phyloP scores from a whole-genome alignment of 306 rosid genomes.

The Luffa acutangula region DNA sequence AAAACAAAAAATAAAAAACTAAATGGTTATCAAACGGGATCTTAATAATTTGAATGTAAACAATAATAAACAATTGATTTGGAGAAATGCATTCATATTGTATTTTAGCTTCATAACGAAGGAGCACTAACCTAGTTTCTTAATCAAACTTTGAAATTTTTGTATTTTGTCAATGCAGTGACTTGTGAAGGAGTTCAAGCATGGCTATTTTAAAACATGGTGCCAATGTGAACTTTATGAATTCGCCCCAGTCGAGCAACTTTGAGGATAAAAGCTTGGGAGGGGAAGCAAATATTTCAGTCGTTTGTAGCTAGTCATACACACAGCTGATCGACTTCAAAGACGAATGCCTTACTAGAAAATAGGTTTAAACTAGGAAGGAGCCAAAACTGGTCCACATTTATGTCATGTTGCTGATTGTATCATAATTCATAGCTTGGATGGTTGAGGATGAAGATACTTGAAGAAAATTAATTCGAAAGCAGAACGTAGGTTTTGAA shows the following conservation, averaged over 20 bases:
- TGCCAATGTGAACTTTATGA: no score
- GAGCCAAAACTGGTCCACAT: not conserved
- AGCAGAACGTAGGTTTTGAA: not conserved
- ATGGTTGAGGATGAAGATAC: not conserved
- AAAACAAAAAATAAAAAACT: not conserved
- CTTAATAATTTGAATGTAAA: not conserved
- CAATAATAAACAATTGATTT: not conserved
- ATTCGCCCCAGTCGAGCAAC: no score
- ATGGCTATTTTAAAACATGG: no score
- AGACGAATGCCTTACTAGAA: no score
- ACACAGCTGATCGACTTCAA: no score
- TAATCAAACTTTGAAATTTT: not conserved
- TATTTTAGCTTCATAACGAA: not conserved
- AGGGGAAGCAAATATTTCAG: no score
- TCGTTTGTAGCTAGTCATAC: no score
- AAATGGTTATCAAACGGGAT: no score
- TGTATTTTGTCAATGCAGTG: not conserved
- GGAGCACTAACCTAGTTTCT: not conserved
- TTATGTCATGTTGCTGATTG: not conserved
- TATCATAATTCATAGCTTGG: not conserved
- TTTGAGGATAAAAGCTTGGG: no score
- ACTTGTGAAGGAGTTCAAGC: no score
- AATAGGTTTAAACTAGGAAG: not conserved
- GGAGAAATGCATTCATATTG: not conserved
- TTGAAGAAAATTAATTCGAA: not conserved